Evolutionary conservation across 2,329 filamentous ascomycete species (phyloP).

Genomic region (Dactylonectria estremocensis): DNA sequence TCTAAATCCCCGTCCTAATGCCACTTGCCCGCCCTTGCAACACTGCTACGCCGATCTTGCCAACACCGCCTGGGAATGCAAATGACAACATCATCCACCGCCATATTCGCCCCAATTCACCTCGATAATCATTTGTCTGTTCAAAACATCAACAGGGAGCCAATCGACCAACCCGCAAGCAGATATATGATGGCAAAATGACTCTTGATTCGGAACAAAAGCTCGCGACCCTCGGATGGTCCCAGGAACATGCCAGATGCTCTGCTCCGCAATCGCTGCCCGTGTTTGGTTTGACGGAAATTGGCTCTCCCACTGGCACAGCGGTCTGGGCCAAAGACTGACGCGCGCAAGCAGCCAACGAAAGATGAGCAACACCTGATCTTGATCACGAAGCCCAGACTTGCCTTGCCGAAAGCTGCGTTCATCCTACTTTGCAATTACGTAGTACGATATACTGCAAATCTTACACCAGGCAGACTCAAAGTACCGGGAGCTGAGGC

Average conservation of each 20-base stretch:
- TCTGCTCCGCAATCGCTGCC: neutral
- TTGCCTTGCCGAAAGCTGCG: neutral
- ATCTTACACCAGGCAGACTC: neutral
- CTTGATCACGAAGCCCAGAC: neutral
- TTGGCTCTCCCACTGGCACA: constrained; percentile 18
- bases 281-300: constrained; percentile 23
- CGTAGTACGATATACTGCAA: neutral
- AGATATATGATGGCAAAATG: neutral
- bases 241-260: constrained; percentile 18
- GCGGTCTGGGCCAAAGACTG: constrained; percentile 1
- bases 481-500: constrained; percentile 3
- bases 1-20: constrained; percentile 35
- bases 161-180: constrained; percentile 19
- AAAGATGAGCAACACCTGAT: neutral
- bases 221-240: constrained; percentile 9
- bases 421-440: neutral
- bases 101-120: neutral
- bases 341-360: constrained; percentile 6
- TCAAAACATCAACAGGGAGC: constrained; percentile 16
- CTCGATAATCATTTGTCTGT: neutral
- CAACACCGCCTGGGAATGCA: constrained; percentile 17
- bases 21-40: neutral
- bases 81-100: constrained; percentile 23
- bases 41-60: constrained; percentile 14
- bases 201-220: constrained; percentile 4